Conservation (phyloP, 352 stramenopile genomes). For the Globisporangium barbulae region DNA sequence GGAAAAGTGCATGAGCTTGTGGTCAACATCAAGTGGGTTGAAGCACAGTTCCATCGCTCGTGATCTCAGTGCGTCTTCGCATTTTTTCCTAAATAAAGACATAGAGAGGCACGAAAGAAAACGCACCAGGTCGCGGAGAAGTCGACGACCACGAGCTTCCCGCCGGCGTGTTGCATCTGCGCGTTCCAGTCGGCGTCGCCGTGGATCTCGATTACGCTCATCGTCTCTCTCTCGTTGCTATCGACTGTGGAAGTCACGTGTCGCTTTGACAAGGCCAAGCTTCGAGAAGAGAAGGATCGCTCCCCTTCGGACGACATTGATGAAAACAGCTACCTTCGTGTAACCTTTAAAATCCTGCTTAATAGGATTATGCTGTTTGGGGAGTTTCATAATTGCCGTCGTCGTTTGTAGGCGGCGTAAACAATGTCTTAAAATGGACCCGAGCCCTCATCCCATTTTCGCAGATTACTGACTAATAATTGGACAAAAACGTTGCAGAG, state of each 20-base stretch:
- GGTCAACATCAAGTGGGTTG: neutral
- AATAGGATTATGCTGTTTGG: neutral
- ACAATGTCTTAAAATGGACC: neutral
- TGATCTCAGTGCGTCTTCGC: neutral
- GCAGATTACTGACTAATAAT: neutral
- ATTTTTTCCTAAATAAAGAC: constrained; percentile 2
- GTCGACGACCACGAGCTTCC: constrained; percentile 89
- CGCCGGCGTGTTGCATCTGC: constrained; percentile 65
- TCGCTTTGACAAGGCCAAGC: neutral
- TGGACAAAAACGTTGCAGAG: neutral
- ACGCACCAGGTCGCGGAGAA: constrained; percentile 83
- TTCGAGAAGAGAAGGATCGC: neutral
- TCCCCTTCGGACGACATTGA: constrained; percentile 1
- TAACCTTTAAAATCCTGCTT: neutral
- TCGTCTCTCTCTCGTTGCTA: constrained; percentile 19
- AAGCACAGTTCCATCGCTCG: neutral
- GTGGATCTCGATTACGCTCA: constrained; percentile 71
- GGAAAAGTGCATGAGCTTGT: neutral
- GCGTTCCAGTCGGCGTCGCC: constrained; percentile 80
- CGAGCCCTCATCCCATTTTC: neutral
- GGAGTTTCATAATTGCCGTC: neutral
- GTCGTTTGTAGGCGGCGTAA: neutral
- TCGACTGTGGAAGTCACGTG: neutral
- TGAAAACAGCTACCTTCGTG: neutral
- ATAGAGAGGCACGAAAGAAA: neutral